These are phyloP conservation scores for Monosporozyma aerobia DNA, from an alignment of 805 yeast species.

Conservation along the genomic window DNA sequence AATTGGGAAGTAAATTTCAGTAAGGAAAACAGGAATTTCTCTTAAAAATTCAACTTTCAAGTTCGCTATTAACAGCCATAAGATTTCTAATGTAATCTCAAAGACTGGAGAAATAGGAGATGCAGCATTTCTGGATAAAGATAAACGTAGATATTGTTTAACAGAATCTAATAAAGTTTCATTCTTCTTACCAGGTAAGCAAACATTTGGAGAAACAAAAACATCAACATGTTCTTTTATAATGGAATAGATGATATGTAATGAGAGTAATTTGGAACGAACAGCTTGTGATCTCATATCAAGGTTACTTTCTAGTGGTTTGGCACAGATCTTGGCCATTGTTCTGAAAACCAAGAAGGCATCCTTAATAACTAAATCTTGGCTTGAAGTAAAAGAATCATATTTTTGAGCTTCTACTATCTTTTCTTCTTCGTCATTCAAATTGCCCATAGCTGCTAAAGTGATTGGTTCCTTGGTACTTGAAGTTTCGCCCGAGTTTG, in stretches of 20 bases:
- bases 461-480: constrained; percentile 35
- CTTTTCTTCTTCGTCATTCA: constrained; percentile 48
- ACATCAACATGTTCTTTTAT: constrained; percentile 78
- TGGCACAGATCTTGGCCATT: constrained; percentile 86
- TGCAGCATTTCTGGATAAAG: constrained; percentile 86
- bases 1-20: constrained; percentile 89
- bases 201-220: constrained; percentile 52
- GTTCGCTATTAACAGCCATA: constrained; percentile 80
- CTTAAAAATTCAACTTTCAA: constrained; percentile 81
- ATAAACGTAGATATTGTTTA: constrained; percentile 72
- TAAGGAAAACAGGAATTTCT: constrained; percentile 88
- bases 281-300: constrained; percentile 89
- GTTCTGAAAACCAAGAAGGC: constrained; percentile 90
- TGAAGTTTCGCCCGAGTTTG: constrained; percentile 1
- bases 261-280: constrained; percentile 79
- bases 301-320: constrained; percentile 66
- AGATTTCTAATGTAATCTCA: constrained; percentile 84
- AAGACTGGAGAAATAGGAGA: constrained; percentile 85
- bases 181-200: constrained; percentile 44
- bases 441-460: constrained; percentile 48
- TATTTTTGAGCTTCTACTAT: constrained; percentile 36
- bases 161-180: constrained; percentile 68
- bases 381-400: constrained; percentile 28
- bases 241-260: constrained; percentile 80
- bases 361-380: constrained; percentile 71